Conservation (phyloP, 164 flowering plant species). For the Kalanchoe fedtschenkoi region DNA sequence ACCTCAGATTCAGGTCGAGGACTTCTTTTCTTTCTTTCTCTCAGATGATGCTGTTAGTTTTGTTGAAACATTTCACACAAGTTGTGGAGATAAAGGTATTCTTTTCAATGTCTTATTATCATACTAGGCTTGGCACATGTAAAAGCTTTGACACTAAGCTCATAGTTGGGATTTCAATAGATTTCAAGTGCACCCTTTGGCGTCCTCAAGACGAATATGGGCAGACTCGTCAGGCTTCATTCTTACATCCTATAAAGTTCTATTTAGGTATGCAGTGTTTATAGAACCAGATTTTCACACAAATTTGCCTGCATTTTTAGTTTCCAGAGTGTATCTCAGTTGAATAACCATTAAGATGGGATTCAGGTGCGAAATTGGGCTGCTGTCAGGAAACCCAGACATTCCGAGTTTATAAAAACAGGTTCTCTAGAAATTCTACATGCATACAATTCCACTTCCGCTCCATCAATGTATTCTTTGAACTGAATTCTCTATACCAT, state of each 20-base stretch:
- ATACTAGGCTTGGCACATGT: not conserved
- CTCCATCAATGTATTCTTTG: too few species aligned
- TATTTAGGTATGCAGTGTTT: conserved; percentile 72
- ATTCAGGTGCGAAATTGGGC: conserved; percentile 78
- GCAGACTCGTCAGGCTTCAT: conserved; percentile 62
- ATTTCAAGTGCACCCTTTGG: conserved; percentile 69
- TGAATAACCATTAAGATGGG: conserved; percentile 3
- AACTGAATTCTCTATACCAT: too few species aligned
- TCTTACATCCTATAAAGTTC: conserved; percentile 87
- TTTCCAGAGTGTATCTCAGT: not conserved
- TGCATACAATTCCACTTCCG: too few species aligned
- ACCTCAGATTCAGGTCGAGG: conserved; percentile 76
- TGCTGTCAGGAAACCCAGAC: conserved; percentile 70
- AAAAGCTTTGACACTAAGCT: not conserved
- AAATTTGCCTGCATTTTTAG: not conserved
- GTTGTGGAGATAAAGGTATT: conserved; percentile 87
- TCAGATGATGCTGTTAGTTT: conserved; percentile 59
- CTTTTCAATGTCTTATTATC: conserved; percentile 13
- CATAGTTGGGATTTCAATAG: conserved; percentile 19
- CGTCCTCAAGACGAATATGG: conserved; percentile 50
- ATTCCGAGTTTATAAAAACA: conserved; percentile 56
- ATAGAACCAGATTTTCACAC: too few species aligned
- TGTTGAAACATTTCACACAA: conserved; percentile 55
- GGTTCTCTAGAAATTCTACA: too few species aligned
- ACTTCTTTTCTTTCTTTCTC: conserved; percentile 61